These are phyloP conservation scores for Paramecium primaurelia DNA, from an alignment of 73 alveolate species.

Conservation along the genomic window DNA sequence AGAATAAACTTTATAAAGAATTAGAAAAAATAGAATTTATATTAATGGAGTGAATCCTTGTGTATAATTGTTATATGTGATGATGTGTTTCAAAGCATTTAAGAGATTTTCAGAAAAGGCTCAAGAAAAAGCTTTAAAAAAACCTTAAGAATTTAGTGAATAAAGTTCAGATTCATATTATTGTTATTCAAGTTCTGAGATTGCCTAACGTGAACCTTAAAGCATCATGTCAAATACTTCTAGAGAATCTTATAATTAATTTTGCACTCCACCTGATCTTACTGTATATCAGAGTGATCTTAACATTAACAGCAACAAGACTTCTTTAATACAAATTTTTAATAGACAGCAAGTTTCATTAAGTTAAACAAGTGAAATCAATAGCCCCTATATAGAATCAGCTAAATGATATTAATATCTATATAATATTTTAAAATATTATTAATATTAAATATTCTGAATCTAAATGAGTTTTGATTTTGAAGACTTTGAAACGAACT, in stretches of 20 bases:
- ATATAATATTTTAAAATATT: background rate
- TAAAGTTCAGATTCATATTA: constrained; percentile 2
- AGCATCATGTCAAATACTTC: background rate
- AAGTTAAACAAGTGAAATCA: background rate
- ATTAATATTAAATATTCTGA: background rate
- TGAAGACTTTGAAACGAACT: background rate
- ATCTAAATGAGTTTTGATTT: background rate
- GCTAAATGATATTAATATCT: background rate
- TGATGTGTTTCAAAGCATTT: constrained; percentile 33
- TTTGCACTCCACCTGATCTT: constrained; percentile 2
- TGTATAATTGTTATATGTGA: background rate
- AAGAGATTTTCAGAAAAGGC: background rate
- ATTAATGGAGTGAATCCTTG: constrained; percentile 22
- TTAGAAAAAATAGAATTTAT: background rate
- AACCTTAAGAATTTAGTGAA: background rate
- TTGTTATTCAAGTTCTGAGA: background rate
- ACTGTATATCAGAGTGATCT: background rate
- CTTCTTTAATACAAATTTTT: background rate
- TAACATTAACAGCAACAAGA: background rate
- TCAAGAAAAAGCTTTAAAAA: background rate
- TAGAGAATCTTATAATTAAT: background rate
- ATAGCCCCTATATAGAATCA: background rate
- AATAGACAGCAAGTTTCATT: background rate
- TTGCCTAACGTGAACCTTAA: background rate
- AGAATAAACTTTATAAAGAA: background rate